These are phyloP conservation scores for Mucor sp. DNA, from an alignment of 371 early-diverging fungal species.

Conservation along the genomic window DNA sequence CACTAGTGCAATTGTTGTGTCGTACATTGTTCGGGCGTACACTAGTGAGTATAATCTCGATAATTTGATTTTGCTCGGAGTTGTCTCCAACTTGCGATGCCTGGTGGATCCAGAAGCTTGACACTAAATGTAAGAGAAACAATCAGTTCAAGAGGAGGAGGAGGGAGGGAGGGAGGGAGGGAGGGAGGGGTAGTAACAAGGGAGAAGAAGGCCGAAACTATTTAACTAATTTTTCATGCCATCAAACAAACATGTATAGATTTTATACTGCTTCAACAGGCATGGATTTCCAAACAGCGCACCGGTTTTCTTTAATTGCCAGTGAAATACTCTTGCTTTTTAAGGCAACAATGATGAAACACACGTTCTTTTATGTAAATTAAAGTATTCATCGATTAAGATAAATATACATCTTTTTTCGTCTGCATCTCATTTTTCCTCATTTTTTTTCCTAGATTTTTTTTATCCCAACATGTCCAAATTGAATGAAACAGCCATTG, in stretches of 20 bases:
- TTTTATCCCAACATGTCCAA: neutral
- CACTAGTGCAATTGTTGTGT: neutral
- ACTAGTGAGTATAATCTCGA: neutral
- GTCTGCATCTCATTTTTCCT: neutral
- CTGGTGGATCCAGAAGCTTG: no score
- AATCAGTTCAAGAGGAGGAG: neutral
- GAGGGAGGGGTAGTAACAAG: no score
- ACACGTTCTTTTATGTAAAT: slow-evolving; percentile 3
- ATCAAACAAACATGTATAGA: neutral
- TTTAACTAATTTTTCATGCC: neutral
- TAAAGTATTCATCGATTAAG: neutral
- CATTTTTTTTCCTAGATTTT: neutral
- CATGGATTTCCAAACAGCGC: neutral
- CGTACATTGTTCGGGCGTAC: neutral
- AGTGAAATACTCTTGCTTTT: slow-evolving; percentile 2
- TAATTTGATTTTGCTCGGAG: neutral
- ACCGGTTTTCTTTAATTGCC: neutral
- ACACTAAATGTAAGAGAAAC: neutral
- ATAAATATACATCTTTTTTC: slow-evolving; percentile 1
- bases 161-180: no score
- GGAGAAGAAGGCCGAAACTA: neutral
- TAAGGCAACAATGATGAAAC: slow-evolving; percentile 6
- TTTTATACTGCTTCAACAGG: neutral
- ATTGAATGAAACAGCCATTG: neutral
- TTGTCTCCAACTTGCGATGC: neutral